Base-by-base conservation (phyloP, 164 flowering plant species). In the Platanus orientalis region DNA sequence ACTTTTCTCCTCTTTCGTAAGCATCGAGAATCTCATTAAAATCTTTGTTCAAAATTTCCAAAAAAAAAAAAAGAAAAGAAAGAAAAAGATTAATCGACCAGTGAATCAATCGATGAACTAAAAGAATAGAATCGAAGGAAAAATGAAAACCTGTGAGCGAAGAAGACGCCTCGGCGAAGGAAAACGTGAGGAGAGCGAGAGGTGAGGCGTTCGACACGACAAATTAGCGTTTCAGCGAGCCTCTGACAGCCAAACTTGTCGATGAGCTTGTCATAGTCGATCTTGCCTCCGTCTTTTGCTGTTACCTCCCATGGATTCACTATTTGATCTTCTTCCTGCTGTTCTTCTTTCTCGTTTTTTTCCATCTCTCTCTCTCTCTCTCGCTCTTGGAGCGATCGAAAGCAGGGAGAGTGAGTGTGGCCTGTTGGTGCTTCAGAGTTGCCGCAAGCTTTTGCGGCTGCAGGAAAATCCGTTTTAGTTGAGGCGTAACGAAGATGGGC, bases 201-300 rank as follows among this genome's bases (percentile, higher is more conserved):
- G 7, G 98, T 90, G 67, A 94, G 90, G 39, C 86, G 91, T n/a
- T 81, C 76, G 51, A 94, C 87, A 12, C 95, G 90, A 27, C 81
- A 78, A 44, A 86, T 63, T 3, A 87, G 76, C 47, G 88, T 27
- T 42, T 79, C 67, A 25, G 87, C 89, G 57, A 94, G 81, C 45
- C 86, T 71, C 49, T 89, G 95, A 70, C 98, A 94, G 30, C 97
- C 97, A 54, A 94, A 90, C 57, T 84, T 76, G 72, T 84, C 95
- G 26, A 94, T 87, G n/a, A 94, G 89, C 77, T 94, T 94, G 71
- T 89, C 97, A 75, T 94, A 94, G 72, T 94, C 97, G 40, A 94
- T 94, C 65, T 89, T 91, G 0, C 89, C 93, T 16, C 89, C 95
- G 1, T 71, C 85, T 45, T 86, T 84, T 5, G 85, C 87, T 2